Conservation (phyloP, 2,329 filamentous ascomycete species). For the Pseudogymnoascus sp. region DNA sequence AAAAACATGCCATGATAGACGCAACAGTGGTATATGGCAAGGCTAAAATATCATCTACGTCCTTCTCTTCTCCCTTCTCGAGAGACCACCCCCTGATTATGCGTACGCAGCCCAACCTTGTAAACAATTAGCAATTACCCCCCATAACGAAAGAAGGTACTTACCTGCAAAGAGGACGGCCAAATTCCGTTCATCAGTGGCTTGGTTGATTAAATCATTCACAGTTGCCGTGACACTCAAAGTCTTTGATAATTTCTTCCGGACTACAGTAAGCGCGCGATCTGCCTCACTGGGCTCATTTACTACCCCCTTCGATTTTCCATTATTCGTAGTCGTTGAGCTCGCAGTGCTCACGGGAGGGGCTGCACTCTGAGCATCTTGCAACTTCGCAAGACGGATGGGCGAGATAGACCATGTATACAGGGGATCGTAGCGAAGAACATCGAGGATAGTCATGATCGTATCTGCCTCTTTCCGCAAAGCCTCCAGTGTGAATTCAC, state of each 20-base stretch:
- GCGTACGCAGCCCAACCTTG: constrained; percentile 47
- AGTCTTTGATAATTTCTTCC: constrained; percentile 92
- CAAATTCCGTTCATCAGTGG: constrained; percentile 85
- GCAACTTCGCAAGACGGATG: constrained; percentile 55
- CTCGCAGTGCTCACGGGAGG: constrained; percentile 24
- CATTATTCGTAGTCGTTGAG: constrained; percentile 22
- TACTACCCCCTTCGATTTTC: constrained; percentile 34
- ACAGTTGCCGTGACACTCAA: constrained; percentile 92
- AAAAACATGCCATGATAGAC: neutral
- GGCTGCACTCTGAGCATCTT: constrained; percentile 48
- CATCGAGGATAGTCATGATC: constrained; percentile 98
- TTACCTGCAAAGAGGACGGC: constrained; percentile 72
- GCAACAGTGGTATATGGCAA: constrained; percentile 7
- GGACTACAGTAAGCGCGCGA: constrained; percentile 81
- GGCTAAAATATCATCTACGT: neutral
- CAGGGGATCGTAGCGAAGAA: constrained; percentile 93
- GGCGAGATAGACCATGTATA: constrained; percentile 91
- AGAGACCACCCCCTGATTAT: constrained; percentile 13
- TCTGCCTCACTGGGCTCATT: constrained; percentile 75
- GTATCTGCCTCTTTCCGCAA: constrained; percentile 91
- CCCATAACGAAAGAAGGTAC: constrained; percentile 7
- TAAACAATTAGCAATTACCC: constrained; percentile 12
- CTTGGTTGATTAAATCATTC: constrained; percentile 93
- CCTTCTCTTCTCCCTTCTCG: neutral
- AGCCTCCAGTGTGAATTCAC: constrained; percentile 93